A percentile compares a stretch with the other conserved stretches of the same genome.
phyloP scores from a whole-genome alignment of 768 basidiomycete species.

The Russula sp. region DNA sequence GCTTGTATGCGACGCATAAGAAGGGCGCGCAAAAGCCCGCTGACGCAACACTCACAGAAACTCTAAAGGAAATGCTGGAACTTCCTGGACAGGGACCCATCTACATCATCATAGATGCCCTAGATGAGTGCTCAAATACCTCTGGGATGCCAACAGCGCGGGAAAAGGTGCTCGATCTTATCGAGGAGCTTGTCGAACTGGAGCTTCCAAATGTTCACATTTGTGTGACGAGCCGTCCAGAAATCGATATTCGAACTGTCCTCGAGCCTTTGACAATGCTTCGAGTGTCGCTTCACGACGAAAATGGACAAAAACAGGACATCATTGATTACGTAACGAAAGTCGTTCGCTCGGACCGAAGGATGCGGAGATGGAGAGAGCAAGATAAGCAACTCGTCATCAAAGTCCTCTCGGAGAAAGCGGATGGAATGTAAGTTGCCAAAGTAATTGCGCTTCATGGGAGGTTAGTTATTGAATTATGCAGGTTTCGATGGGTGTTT shows the following conservation, averaged over 20 bases:
- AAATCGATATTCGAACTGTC: background rate
- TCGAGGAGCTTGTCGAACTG: background rate
- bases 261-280: background rate
- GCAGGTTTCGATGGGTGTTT: slow-evolving; percentile 6
- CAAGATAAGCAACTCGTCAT: background rate
- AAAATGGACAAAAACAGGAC: background rate
- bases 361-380: slow-evolving; percentile 4
- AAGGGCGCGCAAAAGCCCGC: background rate
- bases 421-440: slow-evolving; percentile 4
- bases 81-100: background rate
- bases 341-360: background rate
- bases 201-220: background rate
- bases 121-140: slow-evolving; percentile 6
- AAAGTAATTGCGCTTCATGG: too few relatives aligned
- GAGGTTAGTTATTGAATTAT: background rate
- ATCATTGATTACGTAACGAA: background rate
- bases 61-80: background rate
- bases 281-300: background rate
- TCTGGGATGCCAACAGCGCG: background rate
- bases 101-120: slow-evolving; percentile 4
- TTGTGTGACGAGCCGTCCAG: slow-evolving; percentile 1
- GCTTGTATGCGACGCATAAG: background rate
- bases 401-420: background rate
- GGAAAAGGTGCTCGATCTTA: background rate
- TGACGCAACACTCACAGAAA: background rate